Base-by-base conservation (phyloP, 2,329 filamentous ascomycete genomes). In the Fusarium mangiferae region DNA sequence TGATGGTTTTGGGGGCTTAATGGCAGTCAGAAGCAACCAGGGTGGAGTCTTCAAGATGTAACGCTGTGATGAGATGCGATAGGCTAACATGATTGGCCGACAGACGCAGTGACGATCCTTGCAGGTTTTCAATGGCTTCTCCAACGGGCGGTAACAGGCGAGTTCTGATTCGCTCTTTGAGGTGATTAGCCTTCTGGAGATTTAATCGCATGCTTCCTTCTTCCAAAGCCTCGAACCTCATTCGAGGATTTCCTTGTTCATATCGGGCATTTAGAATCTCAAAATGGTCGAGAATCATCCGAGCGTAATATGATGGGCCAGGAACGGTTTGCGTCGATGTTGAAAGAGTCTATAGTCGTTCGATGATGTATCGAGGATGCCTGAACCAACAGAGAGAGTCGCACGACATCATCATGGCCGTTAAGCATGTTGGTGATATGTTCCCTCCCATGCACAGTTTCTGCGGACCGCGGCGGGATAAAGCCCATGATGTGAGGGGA, bases 61-160 rank as follows among this genome's bases (percentile, higher is more conserved):
- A 67, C 65, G 62, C 39, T 67, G 58, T 73, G 68, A 75, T 74
- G 70, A 64, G 58, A 62, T 65, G 57, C 49, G 36, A 61, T 70
- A 62, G 41, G 49, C 54, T 42, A 20, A 38, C 62, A 51, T 78
- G 64, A 78, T 78, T 78, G 63, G 77, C 24, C 28, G 35, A 64
- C 68, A 69, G 72, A 62, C 66, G 62, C 74, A 45, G 68, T 68
- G 73, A 70, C 49, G 61, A 62, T 64, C 67, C 63, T 74, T 65
- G 66, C 48, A 41, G 49, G 38, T 65, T 66, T 49, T 56, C 36
- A 54, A 72, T 68, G 52, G 60, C 64, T 65, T 69, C 42, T 60
- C 46, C 30, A 64, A 35, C 72, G 74, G 77, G 77, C 77, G 77
- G 77, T 51, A 78, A 78, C 58, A 78, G 63, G 24, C 28, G 28